These are phyloP conservation scores for Zoysia matrella DNA, from an alignment of 202 grass and related monocot species.

Conservation along the genomic window DNA sequence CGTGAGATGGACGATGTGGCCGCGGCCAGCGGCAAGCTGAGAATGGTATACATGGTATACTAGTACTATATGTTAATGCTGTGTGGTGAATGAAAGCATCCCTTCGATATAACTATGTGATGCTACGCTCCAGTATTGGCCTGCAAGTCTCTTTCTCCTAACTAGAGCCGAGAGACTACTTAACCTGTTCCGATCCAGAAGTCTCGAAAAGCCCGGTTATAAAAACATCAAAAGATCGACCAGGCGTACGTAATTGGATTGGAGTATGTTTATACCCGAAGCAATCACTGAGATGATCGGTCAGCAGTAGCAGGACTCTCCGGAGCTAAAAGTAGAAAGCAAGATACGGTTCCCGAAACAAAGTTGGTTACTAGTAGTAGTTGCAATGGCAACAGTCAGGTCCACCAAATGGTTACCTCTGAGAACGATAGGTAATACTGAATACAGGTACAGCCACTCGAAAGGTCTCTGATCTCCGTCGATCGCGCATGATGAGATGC, in stretches of 20 bases:
- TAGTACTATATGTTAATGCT: conserved; percentile 15
- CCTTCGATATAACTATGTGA: not conserved
- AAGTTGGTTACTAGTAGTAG: conserved; percentile 20
- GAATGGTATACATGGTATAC: no score
- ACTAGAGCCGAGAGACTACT: no score
- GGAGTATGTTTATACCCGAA: no score
- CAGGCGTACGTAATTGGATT: no score
- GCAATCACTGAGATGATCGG: no score
- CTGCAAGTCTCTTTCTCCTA: no score
- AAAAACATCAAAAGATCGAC: no score
- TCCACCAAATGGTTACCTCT: conserved; percentile 20
- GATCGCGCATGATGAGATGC: not conserved
- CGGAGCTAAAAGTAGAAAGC: no score
- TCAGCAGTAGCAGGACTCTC: no score
- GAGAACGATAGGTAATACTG: conserved; percentile 17
- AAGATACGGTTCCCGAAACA: conserved; percentile 3
- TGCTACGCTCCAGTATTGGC: not conserved
- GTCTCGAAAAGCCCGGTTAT: no score
- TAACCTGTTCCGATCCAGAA: no score
- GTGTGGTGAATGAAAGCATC: conserved; percentile 32
- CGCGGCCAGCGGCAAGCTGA: not conserved
- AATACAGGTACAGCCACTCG: conserved; percentile 1
- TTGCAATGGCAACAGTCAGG: conserved; percentile 11
- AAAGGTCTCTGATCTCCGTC: not conserved
- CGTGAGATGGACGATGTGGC: conserved; percentile 9